Evolutionary conservation across 192 early-diverging fungal species (phyloP), one percentile per base, ranked within the genome.

Genomic region (Thamnidium elegans): DNA sequence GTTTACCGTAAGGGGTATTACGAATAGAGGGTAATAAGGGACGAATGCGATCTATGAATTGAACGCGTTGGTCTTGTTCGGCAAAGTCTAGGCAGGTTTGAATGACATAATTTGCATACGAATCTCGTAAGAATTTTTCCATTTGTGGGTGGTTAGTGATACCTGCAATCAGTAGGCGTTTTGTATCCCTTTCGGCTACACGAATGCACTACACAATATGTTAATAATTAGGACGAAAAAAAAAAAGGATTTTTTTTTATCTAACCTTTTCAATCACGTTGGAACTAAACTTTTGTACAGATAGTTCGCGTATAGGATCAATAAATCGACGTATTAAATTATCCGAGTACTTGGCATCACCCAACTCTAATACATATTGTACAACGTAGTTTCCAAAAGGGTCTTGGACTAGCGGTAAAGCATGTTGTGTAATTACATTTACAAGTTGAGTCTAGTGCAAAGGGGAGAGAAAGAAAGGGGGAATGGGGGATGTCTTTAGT

Each of bases 381-480:
- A 95, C 91, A 11, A 95, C 93, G 63, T 95, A 95, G 82, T 95
- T 95, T 15, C 92, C 93, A 76, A 90, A 95, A 26, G 90, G 90
- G 67, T 95, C 93, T 74, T 95, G 86, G 0, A 95, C 93, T 52
- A 95, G 80, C 1, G 82, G 73, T 39, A 93, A 69, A 0, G 87
- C 90, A 70, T 92, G 64, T 30, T 75, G 78, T 20, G 90, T 90
- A 34, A 95, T 86, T 48, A 89, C 92, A 2, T 76, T 75, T 6
- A 93, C 92, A 39, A 95, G 71, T 80, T 91, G 91, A 54, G 20
- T 68, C 54, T 60, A 53, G 9, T 42, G 30, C 8, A 20, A 30
- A 10, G 44, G n/a, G 14, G 11, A 44, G 15, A 39, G 62, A 56
- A 55, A 26, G 55, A 26, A 26, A 3, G 26, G 26, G 26, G 26